These are phyloP conservation scores for Debaryomyces udenii DNA, from an alignment of 1,139 yeast genomes.

Conservation along the genomic window DNA sequence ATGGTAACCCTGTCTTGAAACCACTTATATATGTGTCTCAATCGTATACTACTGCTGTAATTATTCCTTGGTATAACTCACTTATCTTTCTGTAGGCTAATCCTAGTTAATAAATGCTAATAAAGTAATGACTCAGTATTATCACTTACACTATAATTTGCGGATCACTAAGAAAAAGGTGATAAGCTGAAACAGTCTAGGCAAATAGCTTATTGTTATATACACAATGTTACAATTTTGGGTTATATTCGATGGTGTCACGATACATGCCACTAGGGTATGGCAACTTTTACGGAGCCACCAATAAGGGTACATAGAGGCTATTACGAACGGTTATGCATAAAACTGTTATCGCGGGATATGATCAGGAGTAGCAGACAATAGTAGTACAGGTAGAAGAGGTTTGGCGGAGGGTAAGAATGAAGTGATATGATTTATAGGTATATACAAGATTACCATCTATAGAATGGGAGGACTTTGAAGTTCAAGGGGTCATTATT, in stretches of 20 bases:
- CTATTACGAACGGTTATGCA: background rate
- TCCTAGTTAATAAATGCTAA: too few relatives aligned
- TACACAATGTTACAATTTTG: slow-evolving; percentile 5
- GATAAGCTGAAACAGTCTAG: slow-evolving; percentile 5
- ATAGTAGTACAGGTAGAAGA: background rate
- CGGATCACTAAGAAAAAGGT: background rate
- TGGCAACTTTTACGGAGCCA: slow-evolving; percentile 1
- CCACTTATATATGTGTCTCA: background rate
- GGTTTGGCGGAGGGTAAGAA: background rate
- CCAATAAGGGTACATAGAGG: background rate
- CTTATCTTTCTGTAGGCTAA: too few relatives aligned
- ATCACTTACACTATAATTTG: slow-evolving; percentile 6
- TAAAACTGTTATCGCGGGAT: background rate
- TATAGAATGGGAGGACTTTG: slow-evolving; percentile 45
- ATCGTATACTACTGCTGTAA: background rate
- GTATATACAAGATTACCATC: slow-evolving; percentile 36
- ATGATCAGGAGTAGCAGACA: background rate
- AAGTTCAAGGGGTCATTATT: slow-evolving; percentile 51
- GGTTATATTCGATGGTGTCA: slow-evolving; percentile 1
- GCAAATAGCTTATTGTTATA: slow-evolving; percentile 3
- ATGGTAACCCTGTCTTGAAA: slow-evolving; percentile 1
- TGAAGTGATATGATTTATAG: background rate
- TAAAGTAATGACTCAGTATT: slow-evolving; percentile 8
- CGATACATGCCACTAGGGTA: background rate
- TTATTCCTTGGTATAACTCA: too few relatives aligned